Base-by-base conservation (phyloP, 345 rosid genomes). In the Euphorbia lathyris region DNA sequence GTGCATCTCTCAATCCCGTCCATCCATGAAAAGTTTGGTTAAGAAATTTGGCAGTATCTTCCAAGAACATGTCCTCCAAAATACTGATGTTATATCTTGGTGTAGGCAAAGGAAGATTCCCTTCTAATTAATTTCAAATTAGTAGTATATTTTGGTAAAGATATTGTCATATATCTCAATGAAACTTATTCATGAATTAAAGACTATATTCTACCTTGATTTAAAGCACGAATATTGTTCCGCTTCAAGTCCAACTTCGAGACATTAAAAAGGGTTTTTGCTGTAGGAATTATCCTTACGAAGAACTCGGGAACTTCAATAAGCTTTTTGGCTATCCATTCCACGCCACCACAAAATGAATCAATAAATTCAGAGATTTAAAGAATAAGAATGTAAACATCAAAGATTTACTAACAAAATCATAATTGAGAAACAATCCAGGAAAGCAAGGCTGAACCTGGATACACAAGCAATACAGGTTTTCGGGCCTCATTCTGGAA, bases 401-500 rank as follows among this genome's bases (percentile, higher is more conserved):
- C 58, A 47, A 47, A 23, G 12, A 12, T 12, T 55, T 43, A 23
- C 42, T 13, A 47, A 32, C 42, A 3, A 59, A 29, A 8, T 59
- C 64, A 59, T 32, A 19, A 59, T 8, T 17, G 25, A 40, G 7
- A 63, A 42, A 10, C 4, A 60, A 38, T 62, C 43, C 10, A 1
- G 40, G 30, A 63, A 58, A 71, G 32, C 56, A 45, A 42, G 36
- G 69, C 19, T 68, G 72, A 60, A 88, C 98, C 96, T 82, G 97
- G 98, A 81, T 82, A 78, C 68, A 87, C 86, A 57, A 87, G 81
- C 69, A 94, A 70, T 4, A 90, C 74, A 62, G 98, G 98, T 80
- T 94, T 94, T 51, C 96, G 78, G n/a, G 92, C 97, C 82, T 94
- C 97, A 30, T 88, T 91, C 75, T 91, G 92, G 9, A 88, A 71